Evolutionary conservation across 1,139 yeast genomes (phyloP).

Genomic region (Saccharomycopsis hybrid): DNA sequence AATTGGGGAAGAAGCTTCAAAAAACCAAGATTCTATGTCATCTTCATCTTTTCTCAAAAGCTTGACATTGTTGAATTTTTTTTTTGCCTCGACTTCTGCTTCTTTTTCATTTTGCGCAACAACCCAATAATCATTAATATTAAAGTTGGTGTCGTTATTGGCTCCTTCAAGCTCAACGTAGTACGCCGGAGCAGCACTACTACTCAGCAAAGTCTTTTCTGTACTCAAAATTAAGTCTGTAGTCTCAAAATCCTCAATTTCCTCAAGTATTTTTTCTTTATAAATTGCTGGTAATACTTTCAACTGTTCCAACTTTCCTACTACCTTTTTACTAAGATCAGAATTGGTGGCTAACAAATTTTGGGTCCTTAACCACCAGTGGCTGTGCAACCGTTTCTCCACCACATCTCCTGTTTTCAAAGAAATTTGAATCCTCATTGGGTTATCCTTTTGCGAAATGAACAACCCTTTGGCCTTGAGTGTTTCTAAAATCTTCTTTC

Average conservation of each 20-base stretch:
- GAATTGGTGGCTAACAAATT: constrained; percentile 2
- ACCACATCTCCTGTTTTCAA: constrained; percentile 95
- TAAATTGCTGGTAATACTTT: not conserved
- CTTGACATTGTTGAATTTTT: constrained; percentile 55
- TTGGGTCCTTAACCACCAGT: constrained; percentile 65
- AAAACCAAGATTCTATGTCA: constrained; percentile 97
- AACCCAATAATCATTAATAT: constrained; percentile 76
- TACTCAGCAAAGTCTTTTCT: constrained; percentile 10
- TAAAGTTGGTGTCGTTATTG: constrained; percentile 49
- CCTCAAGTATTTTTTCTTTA: not conserved
- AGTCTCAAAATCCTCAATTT: not conserved
- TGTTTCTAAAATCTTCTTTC: constrained; percentile 72
- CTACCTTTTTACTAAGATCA: not conserved
- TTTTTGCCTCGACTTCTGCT: constrained; percentile 74
- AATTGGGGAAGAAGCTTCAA: constrained; percentile 92
- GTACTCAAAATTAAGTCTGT: not conserved
- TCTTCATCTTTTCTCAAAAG: constrained; percentile 94
- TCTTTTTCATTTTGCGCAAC: constrained; percentile 80
- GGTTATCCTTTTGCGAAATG: constrained; percentile 83
- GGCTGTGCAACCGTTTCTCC: constrained; percentile 95
- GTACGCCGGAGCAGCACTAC: constrained; percentile 68
- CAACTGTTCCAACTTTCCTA: not conserved
- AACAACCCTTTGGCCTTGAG: constrained; percentile 68
- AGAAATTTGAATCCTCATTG: constrained; percentile 91
- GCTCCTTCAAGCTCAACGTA: constrained; percentile 38